These are phyloP conservation scores for Beauveria sp. DNA, from an alignment of 2,329 filamentous ascomycete species.

Conservation along the genomic window DNA sequence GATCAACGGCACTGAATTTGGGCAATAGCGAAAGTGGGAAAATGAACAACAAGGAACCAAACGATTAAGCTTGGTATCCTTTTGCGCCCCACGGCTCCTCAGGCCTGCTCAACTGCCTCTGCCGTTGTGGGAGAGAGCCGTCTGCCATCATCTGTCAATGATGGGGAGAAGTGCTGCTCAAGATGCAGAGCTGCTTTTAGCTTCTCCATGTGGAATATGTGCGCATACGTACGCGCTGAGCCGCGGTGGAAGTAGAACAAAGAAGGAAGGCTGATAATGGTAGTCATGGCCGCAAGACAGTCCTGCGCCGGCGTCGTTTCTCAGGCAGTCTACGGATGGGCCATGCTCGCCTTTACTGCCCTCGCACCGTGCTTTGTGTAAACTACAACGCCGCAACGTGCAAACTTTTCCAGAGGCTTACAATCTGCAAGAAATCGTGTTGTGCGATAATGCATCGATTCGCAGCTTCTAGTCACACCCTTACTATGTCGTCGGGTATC, in stretches of 20 bases:
- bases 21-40: neutral
- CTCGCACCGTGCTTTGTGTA: constrained; percentile 5
- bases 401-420: neutral
- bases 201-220: neutral
- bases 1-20: neutral
- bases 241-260: neutral
- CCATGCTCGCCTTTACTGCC: constrained; percentile 11
- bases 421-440: neutral
- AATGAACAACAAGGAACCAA: neutral
- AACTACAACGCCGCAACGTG: neutral
- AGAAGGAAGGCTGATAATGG: neutral
- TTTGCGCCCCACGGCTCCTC: neutral
- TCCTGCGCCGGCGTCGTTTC: constrained; percentile 8
- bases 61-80: too few species aligned
- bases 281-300: constrained; percentile 3
- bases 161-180: neutral
- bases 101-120: neutral
- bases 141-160: too few species aligned
- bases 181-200: neutral
- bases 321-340: neutral
- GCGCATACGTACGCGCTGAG: neutral
- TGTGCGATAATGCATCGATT: neutral
- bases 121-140: neutral
- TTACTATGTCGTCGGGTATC: too few species aligned
- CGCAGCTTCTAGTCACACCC: neutral